Percentiles rank a stretch among this genome's conserved stretches.
phyloP scores from a whole-genome alignment of 768 basidiomycete genomes.

The Botryobasidium botryosum region DNA sequence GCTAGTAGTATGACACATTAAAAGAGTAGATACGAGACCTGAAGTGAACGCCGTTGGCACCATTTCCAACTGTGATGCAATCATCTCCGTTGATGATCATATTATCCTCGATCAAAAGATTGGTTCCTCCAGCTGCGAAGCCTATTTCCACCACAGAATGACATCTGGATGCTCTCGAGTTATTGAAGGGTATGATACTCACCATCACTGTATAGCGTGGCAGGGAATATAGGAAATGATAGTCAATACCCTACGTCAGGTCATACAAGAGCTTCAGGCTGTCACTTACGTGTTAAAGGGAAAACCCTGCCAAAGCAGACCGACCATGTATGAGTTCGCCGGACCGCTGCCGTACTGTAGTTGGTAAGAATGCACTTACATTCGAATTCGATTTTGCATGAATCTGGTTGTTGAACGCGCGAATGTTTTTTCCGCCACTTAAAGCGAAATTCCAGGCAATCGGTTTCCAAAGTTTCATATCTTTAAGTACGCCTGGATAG shows the following conservation, averaged over 20 bases:
- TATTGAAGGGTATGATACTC: neutral
- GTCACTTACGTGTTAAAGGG: constrained; percentile 41
- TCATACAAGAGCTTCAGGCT: constrained; percentile 1
- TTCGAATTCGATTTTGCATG: too few species aligned
- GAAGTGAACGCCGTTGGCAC: neutral
- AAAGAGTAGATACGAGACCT: neutral
- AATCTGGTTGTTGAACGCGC: constrained; percentile 31
- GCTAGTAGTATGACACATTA: neutral
- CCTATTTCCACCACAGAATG: neutral
- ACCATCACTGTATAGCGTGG: too few species aligned
- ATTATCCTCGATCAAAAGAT: neutral
- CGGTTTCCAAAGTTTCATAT: constrained; percentile 22
- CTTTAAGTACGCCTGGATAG: neutral
- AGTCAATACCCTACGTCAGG: constrained; percentile 9
- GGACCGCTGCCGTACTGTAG: neutral
- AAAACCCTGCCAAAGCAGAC: too few species aligned
- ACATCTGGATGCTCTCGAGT: too few species aligned
- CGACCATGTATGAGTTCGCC: too few species aligned
- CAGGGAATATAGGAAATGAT: too few species aligned
- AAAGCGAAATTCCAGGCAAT: constrained; percentile 44
- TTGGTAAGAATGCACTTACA: too few species aligned
- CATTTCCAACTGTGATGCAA: neutral
- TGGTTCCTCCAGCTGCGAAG: neutral
- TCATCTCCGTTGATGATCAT: neutral
- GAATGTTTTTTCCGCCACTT: constrained; percentile 25